Percentiles rank a stretch among this genome's conserved stretches.
phyloP scores from a whole-genome alignment of 306 rosid genomes.

The Vigna mungo region DNA sequence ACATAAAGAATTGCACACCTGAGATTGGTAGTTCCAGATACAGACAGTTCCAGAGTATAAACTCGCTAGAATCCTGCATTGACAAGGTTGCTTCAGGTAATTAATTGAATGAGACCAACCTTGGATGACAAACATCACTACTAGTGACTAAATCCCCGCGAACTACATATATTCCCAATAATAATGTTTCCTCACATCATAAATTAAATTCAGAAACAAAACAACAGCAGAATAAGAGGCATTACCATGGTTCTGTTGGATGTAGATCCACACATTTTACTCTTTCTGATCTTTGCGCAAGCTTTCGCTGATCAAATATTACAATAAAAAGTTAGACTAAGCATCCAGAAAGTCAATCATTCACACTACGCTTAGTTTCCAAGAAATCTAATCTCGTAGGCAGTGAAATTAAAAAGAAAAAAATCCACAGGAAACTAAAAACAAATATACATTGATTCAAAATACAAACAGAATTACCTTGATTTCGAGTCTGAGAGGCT shows the following conservation, averaged over 20 bases:
- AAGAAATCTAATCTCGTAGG: slow-evolving; percentile 36
- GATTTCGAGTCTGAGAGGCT: slow-evolving; percentile 99
- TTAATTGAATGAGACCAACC: slow-evolving; percentile 29
- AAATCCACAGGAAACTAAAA: background rate
- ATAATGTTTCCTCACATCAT: slow-evolving; percentile 7
- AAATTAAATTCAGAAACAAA: slow-evolving; percentile 33
- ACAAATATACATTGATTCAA: slow-evolving; percentile 21
- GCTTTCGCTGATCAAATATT: slow-evolving; percentile 58
- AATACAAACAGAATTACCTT: slow-evolving; percentile 62
- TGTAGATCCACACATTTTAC: slow-evolving; percentile 99
- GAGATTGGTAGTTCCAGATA: slow-evolving; percentile 98
- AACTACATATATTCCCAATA: slow-evolving; percentile 21
- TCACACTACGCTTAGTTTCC: slow-evolving; percentile 30
- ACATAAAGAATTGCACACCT: slow-evolving; percentile 60
- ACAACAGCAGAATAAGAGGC: slow-evolving; percentile 8
- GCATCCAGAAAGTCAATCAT: slow-evolving; percentile 39
- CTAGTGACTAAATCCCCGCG: slow-evolving; percentile 3
- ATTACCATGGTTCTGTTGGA: slow-evolving; percentile 99
- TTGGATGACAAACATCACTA: slow-evolving; percentile 35
- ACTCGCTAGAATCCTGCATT: slow-evolving; percentile 89
- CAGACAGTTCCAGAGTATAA: slow-evolving; percentile 96
- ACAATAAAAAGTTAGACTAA: slow-evolving; percentile 39
- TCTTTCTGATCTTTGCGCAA: slow-evolving; percentile 74
- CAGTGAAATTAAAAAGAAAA: background rate
- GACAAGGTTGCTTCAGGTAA: slow-evolving; percentile 38